Conservation (phyloP, 495 filamentous ascomycete species). For the Oleoguttula mirabilis region DNA sequence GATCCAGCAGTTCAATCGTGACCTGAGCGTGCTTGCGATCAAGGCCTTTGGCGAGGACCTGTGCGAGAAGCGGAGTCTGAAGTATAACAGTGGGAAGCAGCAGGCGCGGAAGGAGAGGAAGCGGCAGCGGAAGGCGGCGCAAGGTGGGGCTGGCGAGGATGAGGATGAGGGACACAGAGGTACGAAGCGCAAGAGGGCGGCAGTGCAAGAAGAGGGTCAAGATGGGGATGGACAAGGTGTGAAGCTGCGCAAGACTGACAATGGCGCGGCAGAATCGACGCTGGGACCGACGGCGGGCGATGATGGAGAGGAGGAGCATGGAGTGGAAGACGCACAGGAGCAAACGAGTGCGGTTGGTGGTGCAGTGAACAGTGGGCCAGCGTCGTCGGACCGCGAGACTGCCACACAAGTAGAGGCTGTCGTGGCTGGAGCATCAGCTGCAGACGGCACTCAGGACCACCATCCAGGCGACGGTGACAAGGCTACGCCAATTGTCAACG, state of each 20-base stretch:
- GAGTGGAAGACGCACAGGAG: not conserved
- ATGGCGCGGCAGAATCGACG: not conserved
- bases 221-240: not conserved
- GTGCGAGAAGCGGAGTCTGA: conserved; percentile 32
- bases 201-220: not conserved
- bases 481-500: not conserved
- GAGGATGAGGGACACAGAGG: not conserved
- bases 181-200: too few relatives aligned
- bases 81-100: conserved; percentile 30
- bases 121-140: conserved; percentile 12
- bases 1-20: conserved; percentile 96
- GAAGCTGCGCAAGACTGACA: not conserved
- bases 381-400: not conserved
- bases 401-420: not conserved
- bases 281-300: not conserved
- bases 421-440: not conserved
- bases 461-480: not conserved
- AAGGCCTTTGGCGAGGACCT: conserved; percentile 66
- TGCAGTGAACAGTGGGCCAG: not conserved
- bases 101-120: conserved; percentile 34
- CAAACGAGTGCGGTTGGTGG: not conserved
- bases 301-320: not conserved
- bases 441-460: not conserved
- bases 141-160: not conserved
- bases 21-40: conserved; percentile 84